Conservation (phyloP, 441 rosid species). For the Jatropha multifida region DNA sequence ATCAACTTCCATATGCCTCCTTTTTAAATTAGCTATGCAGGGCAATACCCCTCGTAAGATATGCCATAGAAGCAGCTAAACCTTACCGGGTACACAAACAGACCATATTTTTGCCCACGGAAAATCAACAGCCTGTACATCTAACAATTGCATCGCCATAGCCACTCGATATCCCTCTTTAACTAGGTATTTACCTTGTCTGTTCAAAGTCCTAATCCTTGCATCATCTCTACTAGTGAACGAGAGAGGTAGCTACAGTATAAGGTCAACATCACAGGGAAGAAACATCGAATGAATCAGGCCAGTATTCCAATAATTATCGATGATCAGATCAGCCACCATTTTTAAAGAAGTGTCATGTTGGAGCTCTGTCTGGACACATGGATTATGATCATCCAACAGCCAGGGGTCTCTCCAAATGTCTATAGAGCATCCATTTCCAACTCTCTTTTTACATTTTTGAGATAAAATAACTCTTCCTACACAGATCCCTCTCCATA, state of each 20-base stretch:
- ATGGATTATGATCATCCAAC: not conserved
- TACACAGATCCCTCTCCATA: not conserved
- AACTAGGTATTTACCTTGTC: not conserved
- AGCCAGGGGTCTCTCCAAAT: not conserved
- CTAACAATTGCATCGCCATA: not conserved
- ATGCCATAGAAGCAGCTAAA: not conserved
- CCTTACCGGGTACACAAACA: not conserved
- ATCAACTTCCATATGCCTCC: not conserved
- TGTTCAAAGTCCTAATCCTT: not conserved
- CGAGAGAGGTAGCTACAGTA: not conserved
- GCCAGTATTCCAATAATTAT: not conserved
- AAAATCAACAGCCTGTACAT: not conserved
- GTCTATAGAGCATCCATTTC: not conserved
- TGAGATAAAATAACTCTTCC: not conserved
- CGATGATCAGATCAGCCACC: not conserved
- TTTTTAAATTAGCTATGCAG: not conserved
- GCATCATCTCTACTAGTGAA: not conserved
- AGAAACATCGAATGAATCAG: not conserved
- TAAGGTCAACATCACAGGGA: not conserved
- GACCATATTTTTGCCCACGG: not conserved
- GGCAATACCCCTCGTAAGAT: not conserved
- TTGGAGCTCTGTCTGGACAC: not conserved
- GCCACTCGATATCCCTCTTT: not conserved
- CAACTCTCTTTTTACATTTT: not conserved
- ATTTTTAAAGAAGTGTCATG: not conserved